Conservation (phyloP, 176 grass and related monocot species). For the Lolium perenne region DNA sequence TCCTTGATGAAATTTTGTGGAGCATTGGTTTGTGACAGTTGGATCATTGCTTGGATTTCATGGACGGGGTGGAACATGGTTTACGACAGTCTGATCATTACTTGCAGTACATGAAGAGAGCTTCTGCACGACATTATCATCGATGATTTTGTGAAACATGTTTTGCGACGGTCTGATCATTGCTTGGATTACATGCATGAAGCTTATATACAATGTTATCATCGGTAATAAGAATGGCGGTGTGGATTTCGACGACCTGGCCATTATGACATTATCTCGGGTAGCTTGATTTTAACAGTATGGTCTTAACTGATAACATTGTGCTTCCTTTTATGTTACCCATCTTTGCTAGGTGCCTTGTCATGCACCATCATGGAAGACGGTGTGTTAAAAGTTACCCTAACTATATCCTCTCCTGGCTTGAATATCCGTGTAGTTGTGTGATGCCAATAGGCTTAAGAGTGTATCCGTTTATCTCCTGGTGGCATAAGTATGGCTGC, state of each 20-base stretch:
- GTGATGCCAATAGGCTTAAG: constrained; percentile 57
- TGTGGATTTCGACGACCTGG: too few relatives aligned
- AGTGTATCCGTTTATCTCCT: constrained; percentile 50
- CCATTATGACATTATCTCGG: not conserved
- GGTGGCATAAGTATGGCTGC: constrained; percentile 52
- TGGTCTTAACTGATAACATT: too few relatives aligned
- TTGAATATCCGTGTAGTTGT: constrained; percentile 62
- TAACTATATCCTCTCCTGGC: constrained; percentile 49
- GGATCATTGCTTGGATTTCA: too few relatives aligned
- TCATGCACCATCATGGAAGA: constrained; percentile 36
- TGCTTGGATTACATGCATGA: not conserved
- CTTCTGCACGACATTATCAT: too few relatives aligned
- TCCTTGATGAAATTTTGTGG: too few relatives aligned
- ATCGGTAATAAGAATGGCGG: too few relatives aligned
- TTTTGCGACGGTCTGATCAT: not conserved
- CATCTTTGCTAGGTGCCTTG: constrained; percentile 30
- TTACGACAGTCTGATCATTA: too few relatives aligned
- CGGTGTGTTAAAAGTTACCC: constrained; percentile 30
- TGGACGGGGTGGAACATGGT: too few relatives aligned
- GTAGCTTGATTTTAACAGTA: not conserved
- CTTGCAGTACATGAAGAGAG: too few relatives aligned
- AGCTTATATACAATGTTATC: not conserved
- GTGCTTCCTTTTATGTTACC: too few relatives aligned
- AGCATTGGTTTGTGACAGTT: too few relatives aligned
- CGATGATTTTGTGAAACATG: constrained; percentile 11